phyloP scores from a whole-genome alignment of 2,329 filamentous ascomycete genomes.

The Ophiostoma himal-ulmi region DNA sequence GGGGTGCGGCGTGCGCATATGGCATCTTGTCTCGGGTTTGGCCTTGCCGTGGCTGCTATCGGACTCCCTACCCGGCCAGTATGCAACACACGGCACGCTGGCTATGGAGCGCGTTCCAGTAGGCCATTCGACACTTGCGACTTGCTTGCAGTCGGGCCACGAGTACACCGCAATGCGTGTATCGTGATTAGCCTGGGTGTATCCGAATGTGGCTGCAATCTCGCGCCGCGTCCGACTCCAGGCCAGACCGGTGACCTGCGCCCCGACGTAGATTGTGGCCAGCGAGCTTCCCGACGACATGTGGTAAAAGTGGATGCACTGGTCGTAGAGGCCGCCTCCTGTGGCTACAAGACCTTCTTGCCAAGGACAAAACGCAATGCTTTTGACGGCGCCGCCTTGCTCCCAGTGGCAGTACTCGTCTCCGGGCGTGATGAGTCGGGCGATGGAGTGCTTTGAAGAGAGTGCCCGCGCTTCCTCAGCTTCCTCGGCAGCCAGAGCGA shows the following conservation, averaged over 20 bases:
- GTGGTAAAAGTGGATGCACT: constrained; percentile 94
- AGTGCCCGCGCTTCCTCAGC: background rate
- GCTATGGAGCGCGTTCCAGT: constrained; percentile 67
- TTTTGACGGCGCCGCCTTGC: constrained; percentile 87
- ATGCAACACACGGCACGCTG: constrained; percentile 64
- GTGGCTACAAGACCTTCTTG: constrained; percentile 80
- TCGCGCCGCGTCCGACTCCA: constrained; percentile 84
- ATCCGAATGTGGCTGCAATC: constrained; percentile 90
- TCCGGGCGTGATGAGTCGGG: background rate
- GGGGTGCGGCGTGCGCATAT: background rate
- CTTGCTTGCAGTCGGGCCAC: constrained; percentile 85
- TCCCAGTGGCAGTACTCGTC: constrained; percentile 63
- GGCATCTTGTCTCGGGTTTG: background rate
- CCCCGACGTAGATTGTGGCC: constrained; percentile 84
- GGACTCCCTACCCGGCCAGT: constrained; percentile 40
- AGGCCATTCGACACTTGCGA: constrained; percentile 75
- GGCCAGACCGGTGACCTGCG: constrained; percentile 87
- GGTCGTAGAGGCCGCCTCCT: constrained; percentile 88
- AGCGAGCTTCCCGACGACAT: constrained; percentile 74
- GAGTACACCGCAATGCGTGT: constrained; percentile 87
- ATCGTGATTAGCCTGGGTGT: constrained; percentile 81
- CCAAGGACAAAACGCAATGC: constrained; percentile 96
- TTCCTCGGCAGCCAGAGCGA: background rate
- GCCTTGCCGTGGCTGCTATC: constrained; percentile 15
- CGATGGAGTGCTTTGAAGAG: background rate